phyloP scores from a whole-genome alignment of 345 rosid genomes.

The Chamaenerion angustifolium region DNA sequence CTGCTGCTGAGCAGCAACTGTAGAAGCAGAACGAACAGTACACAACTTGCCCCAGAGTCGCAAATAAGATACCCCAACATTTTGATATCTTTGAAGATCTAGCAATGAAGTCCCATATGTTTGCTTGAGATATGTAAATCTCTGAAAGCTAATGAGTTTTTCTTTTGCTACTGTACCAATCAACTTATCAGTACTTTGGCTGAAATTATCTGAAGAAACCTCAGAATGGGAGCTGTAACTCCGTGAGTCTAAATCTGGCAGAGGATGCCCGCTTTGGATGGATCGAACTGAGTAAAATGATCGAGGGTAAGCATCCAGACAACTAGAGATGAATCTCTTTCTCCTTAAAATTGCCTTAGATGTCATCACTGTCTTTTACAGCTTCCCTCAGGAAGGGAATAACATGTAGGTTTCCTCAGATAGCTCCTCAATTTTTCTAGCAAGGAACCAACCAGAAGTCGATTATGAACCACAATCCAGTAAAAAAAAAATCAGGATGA shows the following conservation, averaged over 20 bases:
- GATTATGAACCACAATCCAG: no score
- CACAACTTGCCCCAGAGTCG: constrained; percentile 24
- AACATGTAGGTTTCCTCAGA: constrained; percentile 1
- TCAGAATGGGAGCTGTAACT: constrained; percentile 10
- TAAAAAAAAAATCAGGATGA: no score
- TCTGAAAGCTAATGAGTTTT: constrained; percentile 12
- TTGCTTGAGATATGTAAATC: constrained; percentile 10
- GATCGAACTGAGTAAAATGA: constrained; percentile 23
- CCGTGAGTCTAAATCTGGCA: constrained; percentile 14
- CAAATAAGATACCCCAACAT: constrained; percentile 20
- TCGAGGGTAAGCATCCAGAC: constrained; percentile 13
- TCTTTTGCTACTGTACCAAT: constrained; percentile 9
- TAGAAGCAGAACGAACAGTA: constrained; percentile 30
- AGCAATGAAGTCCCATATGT: constrained; percentile 15
- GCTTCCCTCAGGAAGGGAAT: constrained; percentile 8
- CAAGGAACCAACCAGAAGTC: no score
- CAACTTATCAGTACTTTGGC: constrained; percentile 7
- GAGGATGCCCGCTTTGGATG: constrained; percentile 20
- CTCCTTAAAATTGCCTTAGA: constrained; percentile 56
- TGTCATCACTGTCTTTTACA: constrained; percentile 32
- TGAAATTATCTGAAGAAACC: constrained; percentile 8
- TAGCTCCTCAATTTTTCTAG: background rate
- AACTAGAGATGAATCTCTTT: constrained; percentile 30
- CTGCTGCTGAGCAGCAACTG: constrained; percentile 49
- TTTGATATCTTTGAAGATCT: constrained; percentile 14